Percentiles rank a stretch among this genome's conserved stretches.
phyloP scores from a whole-genome alignment of 2,329 filamentous ascomycete genomes.

The Alternaria panax region DNA sequence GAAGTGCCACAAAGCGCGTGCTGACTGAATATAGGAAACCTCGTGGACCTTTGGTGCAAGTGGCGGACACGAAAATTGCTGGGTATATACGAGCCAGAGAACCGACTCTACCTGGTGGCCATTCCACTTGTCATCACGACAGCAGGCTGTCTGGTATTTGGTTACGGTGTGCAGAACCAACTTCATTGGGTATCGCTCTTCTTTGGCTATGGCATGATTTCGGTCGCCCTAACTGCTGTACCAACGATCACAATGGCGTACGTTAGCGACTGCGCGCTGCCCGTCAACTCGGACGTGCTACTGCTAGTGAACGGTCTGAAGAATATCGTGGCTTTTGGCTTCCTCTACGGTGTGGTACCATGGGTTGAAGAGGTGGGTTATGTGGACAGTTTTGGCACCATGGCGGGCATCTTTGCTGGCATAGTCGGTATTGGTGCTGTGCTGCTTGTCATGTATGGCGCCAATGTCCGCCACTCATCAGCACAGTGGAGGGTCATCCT shows the following conservation, averaged over 20 bases:
- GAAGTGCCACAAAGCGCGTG: not conserved
- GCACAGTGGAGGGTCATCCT: slow-evolving; percentile 50
- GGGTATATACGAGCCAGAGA: slow-evolving; percentile 58
- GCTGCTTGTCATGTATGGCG: slow-evolving; percentile 43
- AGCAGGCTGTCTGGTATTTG: slow-evolving; percentile 55
- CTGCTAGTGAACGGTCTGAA: slow-evolving; percentile 52
- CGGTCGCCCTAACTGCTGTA: slow-evolving; percentile 52
- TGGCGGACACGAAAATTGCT: slow-evolving; percentile 51
- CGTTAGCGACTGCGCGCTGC: slow-evolving; percentile 50
- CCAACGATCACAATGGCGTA: slow-evolving; percentile 54
- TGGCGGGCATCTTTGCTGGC: slow-evolving; percentile 48
- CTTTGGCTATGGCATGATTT: slow-evolving; percentile 58
- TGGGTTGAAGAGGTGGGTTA: slow-evolving; percentile 52
- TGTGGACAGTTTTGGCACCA: slow-evolving; percentile 47
- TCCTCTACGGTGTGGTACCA: slow-evolving; percentile 55
- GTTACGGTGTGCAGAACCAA: slow-evolving; percentile 53
- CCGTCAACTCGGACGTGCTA: slow-evolving; percentile 48
- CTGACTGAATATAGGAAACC: slow-evolving; percentile 40
- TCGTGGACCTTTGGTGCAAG: slow-evolving; percentile 55
- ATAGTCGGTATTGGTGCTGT: slow-evolving; percentile 45
- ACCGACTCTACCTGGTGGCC: slow-evolving; percentile 51
- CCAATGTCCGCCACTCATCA: slow-evolving; percentile 40
- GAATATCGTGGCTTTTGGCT: slow-evolving; percentile 59
- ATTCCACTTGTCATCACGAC: slow-evolving; percentile 54
- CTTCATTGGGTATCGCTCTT: slow-evolving; percentile 56